These are phyloP conservation scores for Apiospora rasikravindrae DNA, from an alignment of 2,329 filamentous ascomycete species.

Conservation along the genomic window DNA sequence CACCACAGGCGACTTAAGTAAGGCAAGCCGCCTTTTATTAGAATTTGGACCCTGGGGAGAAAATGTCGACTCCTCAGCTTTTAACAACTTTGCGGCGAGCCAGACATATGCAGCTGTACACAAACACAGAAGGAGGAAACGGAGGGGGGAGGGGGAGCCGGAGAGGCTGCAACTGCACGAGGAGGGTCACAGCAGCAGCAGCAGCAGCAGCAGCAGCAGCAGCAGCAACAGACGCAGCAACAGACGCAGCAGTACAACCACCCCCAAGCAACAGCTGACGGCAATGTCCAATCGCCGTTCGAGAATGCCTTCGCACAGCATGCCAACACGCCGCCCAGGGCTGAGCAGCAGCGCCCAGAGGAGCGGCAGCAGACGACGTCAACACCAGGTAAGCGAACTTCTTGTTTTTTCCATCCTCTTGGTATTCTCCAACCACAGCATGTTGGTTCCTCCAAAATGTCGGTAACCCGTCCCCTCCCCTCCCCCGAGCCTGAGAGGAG, in stretches of 20 bases:
- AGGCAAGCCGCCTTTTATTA: slow-evolving; percentile 12
- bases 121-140: slow-evolving; percentile 6
- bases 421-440: slow-evolving; percentile 1
- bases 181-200: slow-evolving; percentile 22
- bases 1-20: slow-evolving; percentile 10
- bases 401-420: not conserved
- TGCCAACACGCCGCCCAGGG: not conserved
- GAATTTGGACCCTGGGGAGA: slow-evolving; percentile 10
- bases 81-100: slow-evolving; percentile 14
- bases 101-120: slow-evolving; percentile 13
- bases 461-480: not conserved
- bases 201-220: not conserved
- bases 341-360: slow-evolving; percentile 3
- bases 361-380: slow-evolving; percentile 9
- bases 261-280: not conserved
- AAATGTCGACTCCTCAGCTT: slow-evolving; percentile 18
- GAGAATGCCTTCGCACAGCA: slow-evolving; percentile 8
- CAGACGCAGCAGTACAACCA: slow-evolving; percentile 16
- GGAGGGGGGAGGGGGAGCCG: slow-evolving; percentile 7
- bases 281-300: not conserved
- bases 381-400: slow-evolving; percentile 7
- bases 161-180: not conserved
- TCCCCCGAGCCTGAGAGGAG: not conserved
- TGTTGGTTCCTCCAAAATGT: slow-evolving; percentile 14
- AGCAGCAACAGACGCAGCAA: not conserved